Base-by-base conservation (phyloP, 2,329 filamentous ascomycete species). In the Claviceps spartinae region DNA sequence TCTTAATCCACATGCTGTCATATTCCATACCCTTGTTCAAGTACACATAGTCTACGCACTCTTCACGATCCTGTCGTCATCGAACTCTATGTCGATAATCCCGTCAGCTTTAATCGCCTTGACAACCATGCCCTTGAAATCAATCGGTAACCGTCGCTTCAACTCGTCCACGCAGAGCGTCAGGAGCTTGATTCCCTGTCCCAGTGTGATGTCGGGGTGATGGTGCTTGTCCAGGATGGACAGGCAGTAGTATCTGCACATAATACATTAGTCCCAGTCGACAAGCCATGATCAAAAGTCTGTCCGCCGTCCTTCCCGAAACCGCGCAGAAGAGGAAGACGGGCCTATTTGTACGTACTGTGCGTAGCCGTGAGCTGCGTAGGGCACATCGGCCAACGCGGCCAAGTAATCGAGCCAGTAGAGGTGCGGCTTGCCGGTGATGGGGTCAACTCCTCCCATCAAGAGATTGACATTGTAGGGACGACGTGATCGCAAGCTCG, bases 381-480 rank as follows among this genome's bases (percentile, higher is more conserved):
- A 98, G 52, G 93, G 93, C 47, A 98, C 76, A 36, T 86, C 80
- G 4, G 89, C 91, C 65, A 90, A 73, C 56, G 90, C 84, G 58
- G 91, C 93, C 64, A 98, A 81, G 72, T 97, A 97, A 68, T 98
- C 91, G 62, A 96, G 79, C 93, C 93, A 98, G 78, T 95, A 95
- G 59, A 98, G 73, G 63, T 85, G 85, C 30, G 93, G 91, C 77
- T 93, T 87, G 71, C 88, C 79, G 60, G 86, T 89, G 71, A 95
- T 93, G 58, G 86, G 83, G 70, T 98, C 91, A 62, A 95, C 85
- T 58, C 94, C 93, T 59, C 91, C 93, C 54, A 98, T 83, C 55
- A 98, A 78, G 56, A 98, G 80, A 74, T 98, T 98, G 67, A 98
- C 93, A 56, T 86, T 94, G 76, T 97, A 98, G 5, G 93, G 93